phyloP scores from a whole-genome alignment of 805 yeast species.

The Candida stauntonica region DNA sequence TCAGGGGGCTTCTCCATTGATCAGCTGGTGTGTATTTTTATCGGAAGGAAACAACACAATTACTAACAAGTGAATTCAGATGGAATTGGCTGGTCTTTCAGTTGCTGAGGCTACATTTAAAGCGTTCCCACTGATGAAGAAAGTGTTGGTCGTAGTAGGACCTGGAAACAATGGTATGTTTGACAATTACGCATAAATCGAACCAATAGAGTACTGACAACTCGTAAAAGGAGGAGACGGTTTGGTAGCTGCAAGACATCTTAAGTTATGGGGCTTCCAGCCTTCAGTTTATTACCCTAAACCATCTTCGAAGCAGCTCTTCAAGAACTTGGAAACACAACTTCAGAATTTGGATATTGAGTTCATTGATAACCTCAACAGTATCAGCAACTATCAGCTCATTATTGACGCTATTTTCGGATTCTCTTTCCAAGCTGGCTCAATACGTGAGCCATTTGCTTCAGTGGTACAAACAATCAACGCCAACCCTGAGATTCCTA shows the following conservation, averaged over 20 bases:
- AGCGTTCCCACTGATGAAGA: conserved; percentile 49
- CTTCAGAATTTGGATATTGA: conserved; percentile 59
- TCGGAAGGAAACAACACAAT: too few relatives aligned
- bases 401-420: conserved; percentile 88
- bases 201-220: too few relatives aligned
- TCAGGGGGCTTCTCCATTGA: conserved; percentile 76
- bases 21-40: conserved; percentile 60
- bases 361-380: conserved; percentile 41
- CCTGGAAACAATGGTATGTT: conserved; percentile 77
- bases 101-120: conserved; percentile 83
- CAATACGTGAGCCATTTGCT: conserved; percentile 75
- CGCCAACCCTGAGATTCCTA: conserved; percentile 40
- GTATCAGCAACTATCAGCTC: conserved; percentile 27
- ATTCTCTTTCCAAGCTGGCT: conserved; percentile 81
- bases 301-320: conserved; percentile 51
- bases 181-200: background rate
- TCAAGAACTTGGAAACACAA: conserved; percentile 59
- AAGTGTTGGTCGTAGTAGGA: conserved; percentile 74
- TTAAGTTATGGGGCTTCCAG: conserved; percentile 70
- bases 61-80: conserved; percentile 30
- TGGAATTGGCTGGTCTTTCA: conserved; percentile 95
- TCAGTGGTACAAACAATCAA: conserved; percentile 39
- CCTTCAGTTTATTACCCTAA: conserved; percentile 84
- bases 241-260: conserved; percentile 88
- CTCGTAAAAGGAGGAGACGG: conserved; percentile 94